phyloP scores from a whole-genome alignment of 2,329 filamentous ascomycete species.

The Aureobasidium melanogenum region DNA sequence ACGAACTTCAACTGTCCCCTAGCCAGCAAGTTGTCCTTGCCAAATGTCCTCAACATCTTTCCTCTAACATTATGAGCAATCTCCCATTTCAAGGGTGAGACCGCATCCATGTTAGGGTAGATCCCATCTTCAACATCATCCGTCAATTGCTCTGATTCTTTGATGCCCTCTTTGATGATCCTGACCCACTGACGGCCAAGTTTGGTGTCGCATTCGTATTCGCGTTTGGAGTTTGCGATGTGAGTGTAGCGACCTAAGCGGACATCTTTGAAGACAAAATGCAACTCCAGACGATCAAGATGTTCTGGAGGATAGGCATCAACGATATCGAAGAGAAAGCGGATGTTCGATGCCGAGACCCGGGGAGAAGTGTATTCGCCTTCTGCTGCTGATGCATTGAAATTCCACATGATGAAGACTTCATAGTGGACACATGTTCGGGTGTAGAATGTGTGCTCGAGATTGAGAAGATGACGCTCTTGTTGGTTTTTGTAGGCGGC shows the following conservation, averaged over 20 bases:
- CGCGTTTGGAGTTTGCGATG: background rate
- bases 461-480: background rate
- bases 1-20: background rate
- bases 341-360: background rate
- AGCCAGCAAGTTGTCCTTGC: background rate
- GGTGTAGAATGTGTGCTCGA: too few species aligned
- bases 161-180: background rate
- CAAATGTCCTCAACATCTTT: background rate
- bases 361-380: background rate
- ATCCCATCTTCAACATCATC: background rate
- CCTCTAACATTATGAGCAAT: background rate
- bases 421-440: background rate
- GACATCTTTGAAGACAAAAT: background rate
- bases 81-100: background rate
- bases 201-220: background rate
- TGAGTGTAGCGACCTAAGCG: background rate
- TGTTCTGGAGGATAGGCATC: background rate
- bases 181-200: background rate
- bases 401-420: background rate
- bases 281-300: background rate
- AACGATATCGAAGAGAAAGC: background rate
- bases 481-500: background rate
- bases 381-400: background rate
- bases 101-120: background rate
- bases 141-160: background rate